A percentile compares a stretch with the other conserved stretches of the same genome.
These are phyloP conservation scores for Neofusicoccum cordaticola DNA, from an alignment of 2,329 filamentous ascomycete species.

Conservation along the genomic window DNA sequence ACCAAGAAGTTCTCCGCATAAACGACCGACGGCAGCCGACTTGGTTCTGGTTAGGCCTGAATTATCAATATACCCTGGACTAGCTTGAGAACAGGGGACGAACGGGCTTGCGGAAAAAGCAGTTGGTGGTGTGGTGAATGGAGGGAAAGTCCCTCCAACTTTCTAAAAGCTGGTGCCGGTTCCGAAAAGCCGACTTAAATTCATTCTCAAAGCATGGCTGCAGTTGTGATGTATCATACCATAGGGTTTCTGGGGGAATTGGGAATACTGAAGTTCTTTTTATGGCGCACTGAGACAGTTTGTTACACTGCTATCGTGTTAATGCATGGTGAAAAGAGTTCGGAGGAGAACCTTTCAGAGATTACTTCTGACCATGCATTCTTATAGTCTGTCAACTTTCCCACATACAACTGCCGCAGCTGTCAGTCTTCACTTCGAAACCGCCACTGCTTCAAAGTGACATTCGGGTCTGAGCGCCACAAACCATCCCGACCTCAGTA, in stretches of 20 bases:
- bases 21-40: not conserved
- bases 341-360: too few species aligned
- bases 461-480: too few species aligned
- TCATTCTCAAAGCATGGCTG: not conserved
- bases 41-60: not conserved
- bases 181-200: not conserved
- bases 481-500: too few species aligned
- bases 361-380: too few species aligned
- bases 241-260: not conserved
- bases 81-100: not conserved
- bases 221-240: slow-evolving; percentile 8
- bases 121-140: not conserved
- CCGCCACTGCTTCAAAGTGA: too few species aligned
- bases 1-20: slow-evolving; percentile 19
- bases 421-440: too few species aligned
- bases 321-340: too few species aligned
- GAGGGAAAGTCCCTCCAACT: not conserved
- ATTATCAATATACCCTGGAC: not conserved
- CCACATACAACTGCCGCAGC: too few species aligned
- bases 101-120: not conserved
- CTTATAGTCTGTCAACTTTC: too few species aligned
- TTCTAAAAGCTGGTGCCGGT: not conserved
- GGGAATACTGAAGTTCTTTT: slow-evolving; percentile 7
- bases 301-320: not conserved
- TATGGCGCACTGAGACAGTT: not conserved